Percentiles rank a stretch among this genome's conserved stretches.
phyloP scores from a whole-genome alignment of 2,329 filamentous ascomycete species.

The Aureobasidium lini region DNA sequence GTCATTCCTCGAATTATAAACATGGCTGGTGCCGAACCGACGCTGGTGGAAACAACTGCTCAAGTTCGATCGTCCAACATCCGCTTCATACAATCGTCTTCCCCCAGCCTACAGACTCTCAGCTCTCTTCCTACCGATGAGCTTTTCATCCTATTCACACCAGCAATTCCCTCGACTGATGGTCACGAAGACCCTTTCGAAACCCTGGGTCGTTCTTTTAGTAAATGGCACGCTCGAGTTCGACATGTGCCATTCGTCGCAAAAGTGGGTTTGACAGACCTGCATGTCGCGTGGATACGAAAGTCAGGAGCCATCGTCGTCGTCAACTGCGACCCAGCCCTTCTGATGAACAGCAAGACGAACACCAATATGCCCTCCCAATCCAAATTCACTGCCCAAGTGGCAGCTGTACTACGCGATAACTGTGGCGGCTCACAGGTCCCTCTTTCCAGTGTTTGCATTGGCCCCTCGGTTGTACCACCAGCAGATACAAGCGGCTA shows the following conservation, averaged over 20 bases:
- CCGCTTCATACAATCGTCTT: slow-evolving; percentile 7
- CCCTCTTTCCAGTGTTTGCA: not conserved
- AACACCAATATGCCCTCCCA: slow-evolving; percentile 17
- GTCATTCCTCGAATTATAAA: not conserved
- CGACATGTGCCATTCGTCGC: slow-evolving; percentile 66
- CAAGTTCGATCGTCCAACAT: not conserved
- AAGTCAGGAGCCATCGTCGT: slow-evolving; percentile 54
- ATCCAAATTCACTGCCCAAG: slow-evolving; percentile 19
- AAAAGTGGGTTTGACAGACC: slow-evolving; percentile 54
- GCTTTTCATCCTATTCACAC: slow-evolving; percentile 40
- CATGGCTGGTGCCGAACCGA: slow-evolving; percentile 1
- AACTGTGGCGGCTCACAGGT: not conserved
- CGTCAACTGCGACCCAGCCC: slow-evolving; percentile 41
- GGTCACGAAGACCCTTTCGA: slow-evolving; percentile 60
- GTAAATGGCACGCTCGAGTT: slow-evolving; percentile 52
- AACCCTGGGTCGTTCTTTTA: slow-evolving; percentile 57
- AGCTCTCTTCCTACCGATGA: slow-evolving; percentile 29
- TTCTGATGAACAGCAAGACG: slow-evolving; percentile 28
- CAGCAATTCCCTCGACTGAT: slow-evolving; percentile 24
- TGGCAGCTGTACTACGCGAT: not conserved
- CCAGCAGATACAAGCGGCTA: not conserved
- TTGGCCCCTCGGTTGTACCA: not conserved
- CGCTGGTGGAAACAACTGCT: not conserved
- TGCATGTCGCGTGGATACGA: slow-evolving; percentile 56
- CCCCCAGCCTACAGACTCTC: not conserved